Base-by-base conservation (phyloP, 2,329 filamentous ascomycete species). In the Talaromyces albobiverticillius region DNA sequence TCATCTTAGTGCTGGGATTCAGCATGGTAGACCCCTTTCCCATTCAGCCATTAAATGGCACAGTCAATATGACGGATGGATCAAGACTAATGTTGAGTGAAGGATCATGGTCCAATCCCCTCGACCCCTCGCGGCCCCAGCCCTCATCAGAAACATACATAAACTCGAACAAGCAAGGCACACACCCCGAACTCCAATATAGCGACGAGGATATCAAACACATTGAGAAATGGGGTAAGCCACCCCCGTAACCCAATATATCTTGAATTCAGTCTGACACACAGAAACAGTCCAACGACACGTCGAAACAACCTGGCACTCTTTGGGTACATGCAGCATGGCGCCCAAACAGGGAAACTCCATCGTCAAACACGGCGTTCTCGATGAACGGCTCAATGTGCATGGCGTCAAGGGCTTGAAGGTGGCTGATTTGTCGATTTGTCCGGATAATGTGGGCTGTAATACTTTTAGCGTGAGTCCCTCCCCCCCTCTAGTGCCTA, bases 381-480 rank as follows among this genome's bases (percentile, higher is more conserved):
- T 91, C 34, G 88, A 91, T 65, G 86, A 89, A 71, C 82, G 87
- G 56, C 79, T 91, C 53, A 90, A 90, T 61, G 87, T 91, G 3
- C 86, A 90, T 66, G 88, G 87, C 49, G 86, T 90, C 60, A 81
- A 89, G 76, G 84, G 85, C 14, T 80, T 91, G 62, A 90, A 90
- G 79, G 87, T 90, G 22, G 86, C 86, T 11, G 88, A 91, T 69
- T 71, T 90, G 42, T 85, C 80, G 48, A 88, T 90, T 75, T 90
- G 87, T 70, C 87, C 88, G 0, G 87, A 90, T 70, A 91, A 90
- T 60, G 87, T 90, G 20, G 87, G 85, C 57, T 85, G 83, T 72
- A 85, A 86, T 71, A 85, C 81, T 60, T 83, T 71, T 69, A 77
- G 76, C 58, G 60, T 71, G 63, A 58, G 64, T 66, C 29, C 31